These are phyloP conservation scores for Cladobotryum protrusum DNA, from an alignment of 2,329 filamentous ascomycete species.

Conservation along the genomic window DNA sequence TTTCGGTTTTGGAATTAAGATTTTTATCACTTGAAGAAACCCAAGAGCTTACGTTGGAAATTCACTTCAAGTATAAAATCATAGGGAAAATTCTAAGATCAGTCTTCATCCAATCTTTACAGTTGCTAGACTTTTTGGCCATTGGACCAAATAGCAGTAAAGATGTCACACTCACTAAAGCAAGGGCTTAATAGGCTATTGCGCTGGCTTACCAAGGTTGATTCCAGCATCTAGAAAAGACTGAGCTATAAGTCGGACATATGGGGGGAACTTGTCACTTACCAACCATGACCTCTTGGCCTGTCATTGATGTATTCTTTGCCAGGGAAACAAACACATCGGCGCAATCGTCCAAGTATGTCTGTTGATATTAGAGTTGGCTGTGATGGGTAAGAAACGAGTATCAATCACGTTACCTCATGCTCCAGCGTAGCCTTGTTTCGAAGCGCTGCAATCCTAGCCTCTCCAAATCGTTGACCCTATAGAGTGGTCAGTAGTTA, in stretches of 20 bases:
- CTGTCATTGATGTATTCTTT: conserved; percentile 8
- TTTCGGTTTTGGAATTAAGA: no score
- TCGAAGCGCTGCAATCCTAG: neutral
- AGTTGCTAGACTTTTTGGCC: no score
- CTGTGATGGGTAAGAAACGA: neutral
- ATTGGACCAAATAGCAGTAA: no score
- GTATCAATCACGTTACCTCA: neutral
- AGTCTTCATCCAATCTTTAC: no score
- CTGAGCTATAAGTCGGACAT: neutral
- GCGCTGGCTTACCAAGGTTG: no score
- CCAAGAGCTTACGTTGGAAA: no score
- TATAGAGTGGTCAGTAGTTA: neutral
- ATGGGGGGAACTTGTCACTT: neutral
- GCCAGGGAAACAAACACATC: conserved; percentile 2
- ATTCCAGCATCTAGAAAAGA: neutral
- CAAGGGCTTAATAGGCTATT: no score
- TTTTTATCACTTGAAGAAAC: no score
- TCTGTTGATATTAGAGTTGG: neutral
- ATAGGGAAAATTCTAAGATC: no score
- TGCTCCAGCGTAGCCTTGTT: neutral
- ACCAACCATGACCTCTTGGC: conserved; percentile 7
- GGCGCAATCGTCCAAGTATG: conserved; percentile 3
- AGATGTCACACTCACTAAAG: no score
- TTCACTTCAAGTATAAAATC: no score
- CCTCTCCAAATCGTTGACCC: conserved; percentile 2